Percentiles rank a stretch among this genome's conserved stretches.
phyloP scores from a whole-genome alignment of 148 eudicot species.

The Amaranthus cruentus region DNA sequence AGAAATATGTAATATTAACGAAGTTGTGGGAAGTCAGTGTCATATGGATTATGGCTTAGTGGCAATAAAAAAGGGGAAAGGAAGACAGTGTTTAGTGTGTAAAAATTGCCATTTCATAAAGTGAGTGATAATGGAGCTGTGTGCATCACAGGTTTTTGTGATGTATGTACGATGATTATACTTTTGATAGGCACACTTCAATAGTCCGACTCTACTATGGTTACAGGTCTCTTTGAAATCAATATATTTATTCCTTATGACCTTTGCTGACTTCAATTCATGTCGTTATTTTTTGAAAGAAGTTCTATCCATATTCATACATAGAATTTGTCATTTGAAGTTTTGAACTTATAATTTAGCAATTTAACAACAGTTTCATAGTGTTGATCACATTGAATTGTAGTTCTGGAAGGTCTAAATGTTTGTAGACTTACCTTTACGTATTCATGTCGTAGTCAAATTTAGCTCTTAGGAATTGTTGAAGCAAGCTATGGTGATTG shows the following conservation, averaged over 20 bases:
- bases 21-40: neutral
- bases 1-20: neutral
- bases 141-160: neutral
- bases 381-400: neutral
- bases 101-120: neutral
- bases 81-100: neutral
- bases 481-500: neutral
- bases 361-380: neutral
- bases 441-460: neutral
- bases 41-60: too few species aligned
- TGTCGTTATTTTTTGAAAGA: neutral
- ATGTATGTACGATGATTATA: neutral
- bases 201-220: too few species aligned
- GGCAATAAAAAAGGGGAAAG: neutral
- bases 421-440: neutral
- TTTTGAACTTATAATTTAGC: neutral
- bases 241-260: too few species aligned
- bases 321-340: neutral
- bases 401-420: neutral
- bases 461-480: neutral
- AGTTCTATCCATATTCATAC: neutral
- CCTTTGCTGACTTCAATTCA: too few species aligned
- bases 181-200: neutral
- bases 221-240: too few species aligned
- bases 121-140: neutral